These are phyloP conservation scores for Lactarius pseudohatsudake DNA, from an alignment of 768 basidiomycete genomes.

Conservation along the genomic window DNA sequence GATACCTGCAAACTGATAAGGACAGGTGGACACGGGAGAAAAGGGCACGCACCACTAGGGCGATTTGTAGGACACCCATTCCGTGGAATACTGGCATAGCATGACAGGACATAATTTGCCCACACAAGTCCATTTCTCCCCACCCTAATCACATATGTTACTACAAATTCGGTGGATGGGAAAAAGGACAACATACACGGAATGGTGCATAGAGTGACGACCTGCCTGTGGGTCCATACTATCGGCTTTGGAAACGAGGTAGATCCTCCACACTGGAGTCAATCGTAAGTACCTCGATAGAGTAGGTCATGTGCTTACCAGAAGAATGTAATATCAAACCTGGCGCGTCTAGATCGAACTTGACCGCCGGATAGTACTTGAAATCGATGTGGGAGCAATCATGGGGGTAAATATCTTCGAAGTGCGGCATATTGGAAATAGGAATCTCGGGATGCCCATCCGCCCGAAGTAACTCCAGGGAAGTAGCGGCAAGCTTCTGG, in stretches of 20 bases:
- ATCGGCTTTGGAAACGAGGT: conserved; percentile 36
- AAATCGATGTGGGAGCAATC: conserved; percentile 16
- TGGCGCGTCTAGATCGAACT: conserved; percentile 26
- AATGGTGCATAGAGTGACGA: conserved; percentile 20
- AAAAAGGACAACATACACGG: conserved; percentile 17
- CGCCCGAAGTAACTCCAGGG: conserved; percentile 17
- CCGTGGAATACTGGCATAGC: conserved; percentile 38
- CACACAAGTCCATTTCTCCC: conserved; percentile 32
- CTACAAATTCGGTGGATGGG: not conserved
- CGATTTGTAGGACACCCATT: conserved; percentile 35
- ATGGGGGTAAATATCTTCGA: conserved; percentile 30
- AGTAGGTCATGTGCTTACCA: conserved; percentile 22
- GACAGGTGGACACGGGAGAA: not conserved
- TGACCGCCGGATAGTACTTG: conserved; percentile 22
- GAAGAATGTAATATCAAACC: conserved; percentile 36
- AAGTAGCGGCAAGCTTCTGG: conserved; percentile 23
- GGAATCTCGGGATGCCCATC: conserved; percentile 12
- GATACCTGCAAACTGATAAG: conserved; percentile 29
- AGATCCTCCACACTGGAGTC: conserved; percentile 27
- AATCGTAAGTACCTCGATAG: not conserved
- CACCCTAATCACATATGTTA: conserved; percentile 18
- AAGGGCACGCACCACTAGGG: conserved; percentile 28
- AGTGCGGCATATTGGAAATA: conserved; percentile 28
- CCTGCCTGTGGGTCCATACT: conserved; percentile 28
- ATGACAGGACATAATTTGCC: conserved; percentile 33